Conservation (phyloP, 371 early-diverging fungal species). For the Entomophthora muscae region DNA sequence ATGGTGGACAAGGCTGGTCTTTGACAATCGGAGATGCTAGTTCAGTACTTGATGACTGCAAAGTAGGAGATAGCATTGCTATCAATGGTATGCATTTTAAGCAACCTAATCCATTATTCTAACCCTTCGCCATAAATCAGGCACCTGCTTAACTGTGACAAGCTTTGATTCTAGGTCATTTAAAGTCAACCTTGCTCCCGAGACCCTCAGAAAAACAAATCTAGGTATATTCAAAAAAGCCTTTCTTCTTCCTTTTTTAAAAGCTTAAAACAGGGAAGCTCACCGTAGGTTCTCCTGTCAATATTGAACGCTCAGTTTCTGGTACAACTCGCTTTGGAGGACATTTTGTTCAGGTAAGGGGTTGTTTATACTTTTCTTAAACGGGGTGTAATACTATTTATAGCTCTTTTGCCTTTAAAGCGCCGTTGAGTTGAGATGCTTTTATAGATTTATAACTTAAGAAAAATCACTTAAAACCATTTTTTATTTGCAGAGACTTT, state of each 20-base stretch:
- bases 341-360: slow-evolving; percentile 75
- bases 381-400: no score
- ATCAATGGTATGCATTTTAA: slow-evolving; percentile 54
- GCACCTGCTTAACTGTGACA: slow-evolving; percentile 90
- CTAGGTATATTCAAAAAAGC: slow-evolving; percentile 30
- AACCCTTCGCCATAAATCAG: slow-evolving; percentile 17
- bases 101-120: neutral
- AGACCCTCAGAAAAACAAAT: slow-evolving; percentile 79
- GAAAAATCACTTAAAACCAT: no score
- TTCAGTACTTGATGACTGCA: slow-evolving; percentile 60
- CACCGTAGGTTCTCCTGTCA: slow-evolving; percentile 60
- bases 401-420: no score
- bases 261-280: slow-evolving; percentile 32
- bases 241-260: neutral
- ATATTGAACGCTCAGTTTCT: slow-evolving; percentile 85
- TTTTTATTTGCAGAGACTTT: no score
- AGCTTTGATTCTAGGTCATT: slow-evolving; percentile 61
- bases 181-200: slow-evolving; percentile 85
- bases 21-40: slow-evolving; percentile 53
- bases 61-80: slow-evolving; percentile 87
- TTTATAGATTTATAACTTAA: no score
- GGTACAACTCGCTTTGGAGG: slow-evolving; percentile 82
- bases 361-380: no score
- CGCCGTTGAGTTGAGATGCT: no score
- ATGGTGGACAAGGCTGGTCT: slow-evolving; percentile 77